Evolutionary conservation across 2,329 filamentous ascomycete genomes (phyloP), one percentile per base, ranked within the genome.

Genomic region (Gliomastix tumulicola): DNA sequence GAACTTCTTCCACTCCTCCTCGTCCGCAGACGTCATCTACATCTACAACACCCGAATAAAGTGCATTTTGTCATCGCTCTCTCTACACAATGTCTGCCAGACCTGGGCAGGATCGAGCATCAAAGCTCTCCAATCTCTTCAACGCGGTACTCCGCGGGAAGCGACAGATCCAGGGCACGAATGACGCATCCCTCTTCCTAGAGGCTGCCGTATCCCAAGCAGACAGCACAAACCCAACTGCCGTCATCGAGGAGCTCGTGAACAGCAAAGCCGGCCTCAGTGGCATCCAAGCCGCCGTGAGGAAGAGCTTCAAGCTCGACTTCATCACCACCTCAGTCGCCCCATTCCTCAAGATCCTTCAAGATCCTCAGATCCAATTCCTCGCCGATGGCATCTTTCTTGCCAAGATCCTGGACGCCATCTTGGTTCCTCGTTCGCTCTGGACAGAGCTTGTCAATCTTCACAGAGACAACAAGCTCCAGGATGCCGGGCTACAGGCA

Each of bases 371-470:
- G 0, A 44, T 79, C 32, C 73, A 71, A 41, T 54, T 63, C 20
- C 47, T 77, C 3, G 68, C 62, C 37, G 61, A 63, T 35, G 76
- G 76, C 1, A 56, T 66, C 11, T 62, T 75, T 27, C 54, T 79
- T 3, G 54, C 59, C 21, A 55, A 64, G 12, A 33, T 79, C 4
- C 48, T 79, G 3, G 41, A 59, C 0, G 53, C 57, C 1, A 55
- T 80, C 4, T 51, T 71, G 3, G 56, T 73, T 2, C 76, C 77
- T 1, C 65, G 67, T 0, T 69, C 68, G 0, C 59, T 79, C 11
- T 81, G 77, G 77, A 60, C 63, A 13, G 59, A 63, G 1, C 46
- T 77, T 3, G 28, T 71, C 15, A 41, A 54, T 1, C 42, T 51
- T 2, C 57, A 57, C 30, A 35, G 46, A 5, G 39, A 22, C 3